Base-by-base conservation (phyloP, 495 filamentous ascomycete species). In the Talaromyces trachyspermus region DNA sequence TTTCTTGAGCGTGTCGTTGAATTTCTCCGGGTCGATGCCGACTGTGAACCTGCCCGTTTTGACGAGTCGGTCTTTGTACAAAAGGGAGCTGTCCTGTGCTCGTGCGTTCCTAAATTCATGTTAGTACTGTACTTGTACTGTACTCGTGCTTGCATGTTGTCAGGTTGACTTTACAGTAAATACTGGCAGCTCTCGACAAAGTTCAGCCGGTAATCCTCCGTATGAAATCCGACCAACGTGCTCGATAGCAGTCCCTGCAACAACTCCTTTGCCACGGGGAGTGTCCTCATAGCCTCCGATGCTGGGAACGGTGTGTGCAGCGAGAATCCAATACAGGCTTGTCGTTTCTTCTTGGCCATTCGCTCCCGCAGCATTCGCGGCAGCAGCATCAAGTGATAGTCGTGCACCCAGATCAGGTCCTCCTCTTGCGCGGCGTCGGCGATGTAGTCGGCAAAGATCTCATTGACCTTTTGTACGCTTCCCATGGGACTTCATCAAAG, bases 1-100 rank as follows among this genome's bases (percentile, higher is more conserved):
- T 56, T 89, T 88, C 69, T 91, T 76, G 23, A 98, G 69, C 0
- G 84, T 88, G 46, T 95, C 86, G 47, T 81, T 79, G 63, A 98
- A 96, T 64, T 95, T 95, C 46, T 95, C 89, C 0, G 92, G 91
- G 50, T 96, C 90, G 58, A 98, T 95, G 26, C 90, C 90, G 40
- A 95, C 95, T 4, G 91, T 88, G 59, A 92, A 97, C 11, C 84
- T 87, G 35, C 83, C 87, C 8, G 88, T 82, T 1, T 80, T 81
- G 20, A 90, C 77, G 17, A 81, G 75, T 46, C 79, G 84, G 35
- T 82, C 84, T 49, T 85, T 72, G 57, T 82, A 94, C 20, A 86
- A 80, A 36, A 95, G 83, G 14, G 85, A 83, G 38, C 88, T 81
- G 14, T 84, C 88, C 88, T 0, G 89, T 4, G 52, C 55, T 10